Conservation (phyloP, 2,329 filamentous ascomycete genomes). For the Pseudocercospora ulei region DNA sequence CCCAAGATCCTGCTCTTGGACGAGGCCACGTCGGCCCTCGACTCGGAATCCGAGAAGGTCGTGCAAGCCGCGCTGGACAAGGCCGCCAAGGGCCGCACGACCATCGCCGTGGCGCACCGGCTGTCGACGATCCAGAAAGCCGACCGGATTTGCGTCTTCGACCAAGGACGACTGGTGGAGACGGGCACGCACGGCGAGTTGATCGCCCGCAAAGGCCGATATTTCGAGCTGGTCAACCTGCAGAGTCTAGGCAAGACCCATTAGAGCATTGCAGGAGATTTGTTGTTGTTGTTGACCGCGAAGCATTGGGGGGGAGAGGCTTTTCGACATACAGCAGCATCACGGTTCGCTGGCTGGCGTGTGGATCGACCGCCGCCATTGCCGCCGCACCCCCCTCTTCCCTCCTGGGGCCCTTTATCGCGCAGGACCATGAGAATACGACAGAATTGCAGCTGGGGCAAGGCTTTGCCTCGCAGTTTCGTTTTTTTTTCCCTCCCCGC, state of each 20-base stretch:
- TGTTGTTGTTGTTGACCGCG: not conserved
- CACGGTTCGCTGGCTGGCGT: no score
- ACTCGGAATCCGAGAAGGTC: slow-evolving; percentile 66
- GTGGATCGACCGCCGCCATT: no score
- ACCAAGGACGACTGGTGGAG: slow-evolving; percentile 78
- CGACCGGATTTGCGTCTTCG: slow-evolving; percentile 93
- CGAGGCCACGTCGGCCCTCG: slow-evolving; percentile 60
- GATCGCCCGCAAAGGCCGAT: slow-evolving; percentile 36
- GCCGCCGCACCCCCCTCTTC: no score
- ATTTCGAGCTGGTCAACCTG: slow-evolving; percentile 36
- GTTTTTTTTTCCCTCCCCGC: no score
- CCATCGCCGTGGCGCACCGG: slow-evolving; percentile 87
- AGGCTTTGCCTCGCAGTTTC: no score
- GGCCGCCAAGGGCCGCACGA: slow-evolving; percentile 62
- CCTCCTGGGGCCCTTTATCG: no score
- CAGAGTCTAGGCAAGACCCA: slow-evolving; percentile 32
- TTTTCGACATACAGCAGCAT: no score
- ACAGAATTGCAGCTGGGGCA: no score
- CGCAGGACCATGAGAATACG: no score
- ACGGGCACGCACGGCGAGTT: slow-evolving; percentile 63
- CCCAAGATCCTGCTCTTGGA: slow-evolving; percentile 78
- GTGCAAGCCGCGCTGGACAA: slow-evolving; percentile 73
- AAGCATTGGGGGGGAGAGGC: not conserved
- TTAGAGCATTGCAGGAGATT: not conserved
- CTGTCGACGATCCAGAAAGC: slow-evolving; percentile 90